phyloP scores from a whole-genome alignment of 129 eudicot genomes.

The Pittosporum tobira region DNA sequence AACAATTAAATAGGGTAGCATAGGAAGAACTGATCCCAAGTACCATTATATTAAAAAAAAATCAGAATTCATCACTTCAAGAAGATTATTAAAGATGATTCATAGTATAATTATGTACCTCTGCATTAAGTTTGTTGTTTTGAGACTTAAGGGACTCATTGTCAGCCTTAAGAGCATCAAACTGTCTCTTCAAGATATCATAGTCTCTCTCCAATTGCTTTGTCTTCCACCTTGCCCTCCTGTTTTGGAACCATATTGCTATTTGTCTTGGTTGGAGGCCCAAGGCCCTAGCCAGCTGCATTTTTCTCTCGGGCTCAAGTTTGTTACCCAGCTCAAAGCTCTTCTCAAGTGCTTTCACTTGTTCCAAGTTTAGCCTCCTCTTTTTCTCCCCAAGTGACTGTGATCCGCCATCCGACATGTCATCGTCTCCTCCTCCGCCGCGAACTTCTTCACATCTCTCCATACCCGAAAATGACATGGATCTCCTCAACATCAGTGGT shows the following conservation, averaged over 20 bases:
- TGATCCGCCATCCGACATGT: constrained; percentile 65
- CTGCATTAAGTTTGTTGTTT: constrained; percentile 65
- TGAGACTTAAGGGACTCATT: constrained; percentile 61
- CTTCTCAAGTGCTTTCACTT: constrained; percentile 82
- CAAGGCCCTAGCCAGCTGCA: constrained; percentile 74
- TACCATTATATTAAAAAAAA: too few relatives aligned
- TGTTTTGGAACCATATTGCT: constrained; percentile 88
- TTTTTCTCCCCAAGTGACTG: constrained; percentile 74
- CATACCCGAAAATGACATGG: constrained; percentile 72
- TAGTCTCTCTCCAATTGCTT: constrained; percentile 79
- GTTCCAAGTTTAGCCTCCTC: constrained; percentile 67
- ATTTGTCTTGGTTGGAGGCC: constrained; percentile 81
- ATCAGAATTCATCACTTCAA: too few relatives aligned
- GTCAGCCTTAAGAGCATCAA: constrained; percentile 66
- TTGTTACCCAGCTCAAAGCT: constrained; percentile 76
- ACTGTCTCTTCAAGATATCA: constrained; percentile 62
- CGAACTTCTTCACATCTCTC: constrained; percentile 52
- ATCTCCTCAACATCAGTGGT: constrained; percentile 64
- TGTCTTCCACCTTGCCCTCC: constrained; percentile 90
- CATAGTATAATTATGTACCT: constrained; percentile 25
- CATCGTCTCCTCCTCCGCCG: constrained; percentile 49
- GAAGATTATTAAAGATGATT: not conserved
- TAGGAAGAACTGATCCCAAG: too few relatives aligned
- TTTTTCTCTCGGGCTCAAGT: constrained; percentile 74
- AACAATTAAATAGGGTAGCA: too few relatives aligned